Evolutionary conservation across 306 rosid species (phyloP), one percentile per base, ranked within the genome.

Genomic region (Bauhinia variegata): DNA sequence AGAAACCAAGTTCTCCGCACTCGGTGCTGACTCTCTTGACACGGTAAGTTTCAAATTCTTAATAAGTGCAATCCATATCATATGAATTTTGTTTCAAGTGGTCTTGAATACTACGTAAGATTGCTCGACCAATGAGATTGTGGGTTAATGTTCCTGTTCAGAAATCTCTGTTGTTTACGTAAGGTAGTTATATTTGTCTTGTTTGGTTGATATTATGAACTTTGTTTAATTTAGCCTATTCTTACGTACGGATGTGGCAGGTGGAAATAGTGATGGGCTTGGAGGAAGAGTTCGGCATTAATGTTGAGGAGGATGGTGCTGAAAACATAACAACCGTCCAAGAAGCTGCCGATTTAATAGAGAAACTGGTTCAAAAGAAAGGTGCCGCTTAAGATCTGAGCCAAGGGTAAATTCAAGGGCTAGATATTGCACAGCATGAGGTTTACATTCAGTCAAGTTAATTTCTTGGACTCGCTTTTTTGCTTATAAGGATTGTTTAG

Each of bases 1-100:
- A 23, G 81, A 77, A 48, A 77, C 85, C 51, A 80, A 72, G 68
- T 84, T 84, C 55, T 16, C 73, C 32, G 85, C 51, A 8, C 81
- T 84, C 4, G 88, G 88, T 53, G 88, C 88, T 49, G 85, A 84
- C 78, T 84, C 88, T 51, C 88, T 84, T 64, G 88, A 80, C 76
- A 84, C 85, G 0, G 85, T 80, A 75, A 37, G 63, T 55, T 38
- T 73, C 65, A 39, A 42, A 14, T 34, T 56, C 5, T 64, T 7
- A 23, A 6, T 49, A 11, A 33, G 4, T 36, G 13, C 32, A 11
- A 15, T 30, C 28, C 28, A 36, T 36, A 36, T 47, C 5, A 16
- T 17, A 16, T 17, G 47, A 16, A 11, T 4, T 56, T 17, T 31
- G 14, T 28, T 18, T 13, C 2, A 58, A 8, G 34, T 13, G 51